These are phyloP conservation scores for Diplodia scrobiculata DNA, from an alignment of 2,329 filamentous ascomycete genomes.

Conservation along the genomic window DNA sequence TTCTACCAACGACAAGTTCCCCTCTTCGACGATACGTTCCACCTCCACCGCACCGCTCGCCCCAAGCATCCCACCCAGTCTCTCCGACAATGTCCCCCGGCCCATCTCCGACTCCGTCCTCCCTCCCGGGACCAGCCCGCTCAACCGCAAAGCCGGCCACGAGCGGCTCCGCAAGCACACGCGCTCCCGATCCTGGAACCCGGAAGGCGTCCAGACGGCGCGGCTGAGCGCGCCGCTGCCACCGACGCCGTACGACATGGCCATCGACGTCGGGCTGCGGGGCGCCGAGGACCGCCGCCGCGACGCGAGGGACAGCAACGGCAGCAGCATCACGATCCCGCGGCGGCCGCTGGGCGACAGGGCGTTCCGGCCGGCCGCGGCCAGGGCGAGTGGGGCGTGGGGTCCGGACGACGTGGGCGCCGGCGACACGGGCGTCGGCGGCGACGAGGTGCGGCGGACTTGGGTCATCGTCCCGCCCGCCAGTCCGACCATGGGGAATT, in stretches of 20 bases:
- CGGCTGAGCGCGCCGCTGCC: neutral
- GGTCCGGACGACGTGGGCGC: neutral
- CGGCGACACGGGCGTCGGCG: neutral
- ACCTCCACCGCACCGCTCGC: too few relatives aligned
- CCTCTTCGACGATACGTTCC: too few relatives aligned
- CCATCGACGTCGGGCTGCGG: neutral
- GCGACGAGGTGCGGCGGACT: neutral
- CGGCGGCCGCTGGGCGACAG: neutral
- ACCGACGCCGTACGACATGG: conserved; percentile 11
- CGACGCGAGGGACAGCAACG: neutral
- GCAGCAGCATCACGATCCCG: neutral
- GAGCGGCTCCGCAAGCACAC: neutral
- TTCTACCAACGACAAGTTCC: too few relatives aligned
- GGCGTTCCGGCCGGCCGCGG: neutral
- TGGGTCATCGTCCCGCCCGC: neutral
- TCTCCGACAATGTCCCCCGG: neutral
- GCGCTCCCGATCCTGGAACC: neutral
- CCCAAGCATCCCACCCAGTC: neutral
- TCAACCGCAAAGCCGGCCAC: neutral
- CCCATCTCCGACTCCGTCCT: neutral
- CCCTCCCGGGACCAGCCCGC: neutral
- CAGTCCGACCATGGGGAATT: neutral
- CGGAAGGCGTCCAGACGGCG: too few relatives aligned
- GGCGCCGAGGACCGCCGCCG: neutral
- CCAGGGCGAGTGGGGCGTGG: neutral